phyloP scores from a whole-genome alignment of 441 rosid genomes.

The Monsonia emarginata region DNA sequence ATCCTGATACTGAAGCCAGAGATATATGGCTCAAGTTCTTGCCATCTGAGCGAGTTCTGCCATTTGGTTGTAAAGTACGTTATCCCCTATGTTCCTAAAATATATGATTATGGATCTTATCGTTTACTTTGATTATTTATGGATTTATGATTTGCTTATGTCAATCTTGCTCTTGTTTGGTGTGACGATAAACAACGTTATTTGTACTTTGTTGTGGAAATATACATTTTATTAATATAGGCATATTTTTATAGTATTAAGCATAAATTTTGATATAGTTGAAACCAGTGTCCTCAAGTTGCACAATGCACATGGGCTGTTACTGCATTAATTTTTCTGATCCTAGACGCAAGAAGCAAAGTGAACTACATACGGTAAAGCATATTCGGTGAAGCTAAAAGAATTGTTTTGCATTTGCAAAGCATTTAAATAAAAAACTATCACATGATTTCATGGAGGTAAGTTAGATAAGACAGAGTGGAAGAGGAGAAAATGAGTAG shows the following conservation, averaged over 20 bases:
- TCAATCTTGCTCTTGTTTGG: not conserved
- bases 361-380: not conserved
- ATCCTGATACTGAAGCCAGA: conserved; percentile 80
- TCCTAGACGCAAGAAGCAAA: not conserved
- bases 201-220: not conserved
- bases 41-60: conserved; percentile 68
- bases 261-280: no score
- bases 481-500: not conserved
- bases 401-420: not conserved
- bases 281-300: not conserved
- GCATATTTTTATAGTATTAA: no score
- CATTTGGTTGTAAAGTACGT: conserved; percentile 86
- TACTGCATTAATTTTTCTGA: not conserved
- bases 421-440: no score
- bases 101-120: not conserved
- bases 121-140: not conserved
- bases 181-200: not conserved
- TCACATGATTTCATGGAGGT: no score
- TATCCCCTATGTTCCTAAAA: conserved; percentile 7
- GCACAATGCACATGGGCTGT: not conserved
- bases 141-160: not conserved
- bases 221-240: not conserved
- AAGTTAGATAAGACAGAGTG: not conserved
- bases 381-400: not conserved
- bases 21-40: conserved; percentile 70